Evolutionary conservation across 495 filamentous ascomycete species (phyloP).

Genomic region (Baudoinia panamericana): DNA sequence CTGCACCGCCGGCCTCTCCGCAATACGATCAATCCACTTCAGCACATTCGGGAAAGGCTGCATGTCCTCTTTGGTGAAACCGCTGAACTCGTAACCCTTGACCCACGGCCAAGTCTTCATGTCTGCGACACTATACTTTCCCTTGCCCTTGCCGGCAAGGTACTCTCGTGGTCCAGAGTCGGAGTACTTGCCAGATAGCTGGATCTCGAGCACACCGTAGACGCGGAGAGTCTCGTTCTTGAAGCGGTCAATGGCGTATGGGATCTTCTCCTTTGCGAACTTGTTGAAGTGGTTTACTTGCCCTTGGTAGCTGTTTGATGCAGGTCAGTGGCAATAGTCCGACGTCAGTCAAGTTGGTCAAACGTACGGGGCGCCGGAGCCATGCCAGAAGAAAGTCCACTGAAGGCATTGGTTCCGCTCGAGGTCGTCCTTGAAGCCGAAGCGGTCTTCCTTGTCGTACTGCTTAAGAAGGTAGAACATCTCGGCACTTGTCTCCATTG

Average conservation of each 20-base stretch:
- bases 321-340: neutral
- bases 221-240: conserved; percentile 41
- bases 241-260: conserved; percentile 41
- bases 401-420: conserved; percentile 33
- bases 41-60: conserved; percentile 39
- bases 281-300: conserved; percentile 30
- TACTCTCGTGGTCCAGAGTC: conserved; percentile 36
- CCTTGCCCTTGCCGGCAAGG: conserved; percentile 41
- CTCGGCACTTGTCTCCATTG: conserved; percentile 42
- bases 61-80: conserved; percentile 38
- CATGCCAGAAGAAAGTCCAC: conserved; percentile 41
- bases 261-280: conserved; percentile 35
- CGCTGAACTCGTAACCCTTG: conserved; percentile 30
- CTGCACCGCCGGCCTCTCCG: conserved; percentile 37
- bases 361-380: conserved; percentile 32
- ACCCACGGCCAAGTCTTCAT: conserved; percentile 47
- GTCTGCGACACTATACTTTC: conserved; percentile 42
- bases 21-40: conserved; percentile 43
- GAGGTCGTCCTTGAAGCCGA: conserved; percentile 35
- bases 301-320: conserved; percentile 24
- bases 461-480: conserved; percentile 39
- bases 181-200: conserved; percentile 34
- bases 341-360: neutral
- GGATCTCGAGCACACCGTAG: conserved; percentile 42
- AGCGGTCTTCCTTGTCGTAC: conserved; percentile 35